Conservation (phyloP, 768 basidiomycete genomes). For the Zangia roseola region DNA sequence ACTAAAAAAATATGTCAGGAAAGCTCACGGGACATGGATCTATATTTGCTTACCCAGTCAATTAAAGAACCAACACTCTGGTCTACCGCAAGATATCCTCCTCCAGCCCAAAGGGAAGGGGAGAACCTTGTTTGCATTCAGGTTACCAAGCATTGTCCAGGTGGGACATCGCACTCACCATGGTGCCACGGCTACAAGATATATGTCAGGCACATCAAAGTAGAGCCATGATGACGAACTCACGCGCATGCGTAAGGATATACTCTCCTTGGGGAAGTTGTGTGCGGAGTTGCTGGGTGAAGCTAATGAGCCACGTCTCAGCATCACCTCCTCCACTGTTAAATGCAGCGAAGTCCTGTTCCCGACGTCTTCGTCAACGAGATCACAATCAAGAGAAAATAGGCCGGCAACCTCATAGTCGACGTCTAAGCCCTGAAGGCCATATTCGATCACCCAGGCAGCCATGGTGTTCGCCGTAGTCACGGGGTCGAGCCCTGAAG, state of each 20-base stretch:
- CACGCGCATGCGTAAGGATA: constrained; percentile 38
- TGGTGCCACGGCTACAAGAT: constrained; percentile 17
- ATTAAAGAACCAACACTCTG: constrained; percentile 41
- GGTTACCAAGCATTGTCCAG: background rate
- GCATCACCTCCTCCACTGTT: constrained; percentile 37
- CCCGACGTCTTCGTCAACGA: background rate
- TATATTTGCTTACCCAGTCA: constrained; percentile 44
- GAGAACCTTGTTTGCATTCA: constrained; percentile 18
- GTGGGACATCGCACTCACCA: constrained; percentile 10
- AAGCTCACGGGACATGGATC: background rate
- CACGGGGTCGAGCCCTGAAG: constrained; percentile 38
- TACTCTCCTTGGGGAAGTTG: constrained; percentile 33
- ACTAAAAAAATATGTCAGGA: too few species aligned
- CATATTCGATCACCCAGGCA: constrained; percentile 45
- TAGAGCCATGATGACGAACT: constrained; percentile 5
- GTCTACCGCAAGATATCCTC: constrained; percentile 40
- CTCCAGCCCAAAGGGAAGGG: constrained; percentile 18
- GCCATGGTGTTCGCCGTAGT: constrained; percentile 44
- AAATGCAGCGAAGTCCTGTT: constrained; percentile 35
- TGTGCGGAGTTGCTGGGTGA: constrained; percentile 33
- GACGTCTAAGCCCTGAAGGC: constrained; percentile 50
- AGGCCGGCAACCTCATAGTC: constrained; percentile 60
- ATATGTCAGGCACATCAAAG: background rate
- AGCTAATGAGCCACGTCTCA: constrained; percentile 35
- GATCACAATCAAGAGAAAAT: too few species aligned